Conservation (phyloP, 139 green algal genomes). For the Ulvella scutata region DNA sequence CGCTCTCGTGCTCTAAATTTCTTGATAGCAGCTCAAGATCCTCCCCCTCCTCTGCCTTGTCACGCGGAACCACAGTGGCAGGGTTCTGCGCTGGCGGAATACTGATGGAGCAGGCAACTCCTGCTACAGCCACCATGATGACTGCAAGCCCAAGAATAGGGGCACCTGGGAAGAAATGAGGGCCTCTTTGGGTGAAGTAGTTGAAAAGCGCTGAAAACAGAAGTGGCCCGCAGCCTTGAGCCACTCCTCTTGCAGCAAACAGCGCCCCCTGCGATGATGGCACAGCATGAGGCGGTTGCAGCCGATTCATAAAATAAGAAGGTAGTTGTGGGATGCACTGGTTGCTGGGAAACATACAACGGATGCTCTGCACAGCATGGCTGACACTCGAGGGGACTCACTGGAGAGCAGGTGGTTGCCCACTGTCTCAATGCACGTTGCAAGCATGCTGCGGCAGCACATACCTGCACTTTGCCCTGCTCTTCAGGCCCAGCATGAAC, state of each 20-base stretch:
- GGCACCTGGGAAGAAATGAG: neutral
- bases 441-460: neutral
- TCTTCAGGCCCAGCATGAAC: neutral
- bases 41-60: no score
- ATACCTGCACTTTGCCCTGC: neutral
- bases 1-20: no score
- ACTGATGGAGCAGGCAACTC: neutral
- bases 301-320: neutral
- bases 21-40: no score
- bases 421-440: neutral
- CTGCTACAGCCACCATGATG: neutral
- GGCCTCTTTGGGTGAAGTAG: neutral
- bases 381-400: neutral
- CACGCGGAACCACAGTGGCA: no score
- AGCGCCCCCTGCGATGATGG: neutral
- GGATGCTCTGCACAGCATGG: neutral
- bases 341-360: neutral
- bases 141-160: neutral
- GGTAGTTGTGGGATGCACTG: neutral
- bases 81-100: neutral
- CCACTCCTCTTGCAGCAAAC: neutral
- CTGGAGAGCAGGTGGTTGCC: neutral
- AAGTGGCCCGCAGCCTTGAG: neutral
- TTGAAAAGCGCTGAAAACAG: neutral
- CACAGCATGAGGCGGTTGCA: neutral